Evolutionary conservation across 2,329 filamentous ascomycete genomes (phyloP).

Genomic region (Rhinocladiella similis): DNA sequence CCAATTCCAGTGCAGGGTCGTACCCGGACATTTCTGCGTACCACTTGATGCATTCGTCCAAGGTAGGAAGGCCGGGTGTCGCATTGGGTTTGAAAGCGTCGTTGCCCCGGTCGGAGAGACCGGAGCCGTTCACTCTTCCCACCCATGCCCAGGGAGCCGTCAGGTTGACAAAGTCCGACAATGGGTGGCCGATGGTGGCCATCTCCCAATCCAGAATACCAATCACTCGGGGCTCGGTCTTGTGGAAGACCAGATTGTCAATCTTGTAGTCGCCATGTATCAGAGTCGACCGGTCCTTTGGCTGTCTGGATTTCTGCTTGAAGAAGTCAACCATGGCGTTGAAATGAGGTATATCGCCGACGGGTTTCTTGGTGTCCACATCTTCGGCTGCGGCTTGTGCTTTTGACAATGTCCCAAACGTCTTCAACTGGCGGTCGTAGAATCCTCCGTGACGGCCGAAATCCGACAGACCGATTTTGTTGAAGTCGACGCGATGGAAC

Average conservation of each 20-base stretch:
- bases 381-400: constrained; percentile 76
- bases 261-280: constrained; percentile 98
- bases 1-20: constrained; percentile 62
- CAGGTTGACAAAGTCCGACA: constrained; percentile 87
- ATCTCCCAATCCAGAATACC: constrained; percentile 98
- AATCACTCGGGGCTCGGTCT: constrained; percentile 82
- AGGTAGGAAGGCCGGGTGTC: constrained; percentile 66
- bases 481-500: constrained; percentile 74
- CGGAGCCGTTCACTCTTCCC: constrained; percentile 37
- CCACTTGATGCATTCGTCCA: constrained; percentile 62
- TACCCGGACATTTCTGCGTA: constrained; percentile 70
- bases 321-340: constrained; percentile 80
- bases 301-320: constrained; percentile 66
- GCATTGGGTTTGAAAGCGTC: constrained; percentile 59
- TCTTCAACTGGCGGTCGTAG: constrained; percentile 81
- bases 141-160: constrained; percentile 41
- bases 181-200: constrained; percentile 93
- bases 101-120: constrained; percentile 2
- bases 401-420: constrained; percentile 74
- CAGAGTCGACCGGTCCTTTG: constrained; percentile 73
- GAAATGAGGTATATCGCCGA: constrained; percentile 83
- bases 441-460: constrained; percentile 78
- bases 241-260: constrained; percentile 86
- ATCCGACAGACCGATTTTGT: constrained; percentile 64
- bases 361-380: constrained; percentile 70